Base-by-base conservation (phyloP, 2,329 filamentous ascomycete species). In the Camillea tinctor region DNA sequence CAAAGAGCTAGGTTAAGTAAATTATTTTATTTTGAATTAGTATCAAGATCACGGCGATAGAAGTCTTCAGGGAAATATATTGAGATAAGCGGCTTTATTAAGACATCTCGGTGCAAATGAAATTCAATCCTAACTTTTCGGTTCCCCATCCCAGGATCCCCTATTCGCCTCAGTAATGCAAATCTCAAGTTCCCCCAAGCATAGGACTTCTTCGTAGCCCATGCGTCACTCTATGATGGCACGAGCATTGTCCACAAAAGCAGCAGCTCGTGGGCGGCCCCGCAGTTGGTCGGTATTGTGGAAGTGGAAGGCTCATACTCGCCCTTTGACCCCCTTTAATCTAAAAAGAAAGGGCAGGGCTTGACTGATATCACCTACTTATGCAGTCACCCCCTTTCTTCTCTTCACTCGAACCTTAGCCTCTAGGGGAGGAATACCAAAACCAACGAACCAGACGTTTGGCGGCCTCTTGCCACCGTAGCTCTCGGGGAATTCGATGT, bases 401-500 rank as follows among this genome's bases (percentile, higher is more conserved):
- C 67, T 60, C 26, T 53, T 65, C 8, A 68, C 59, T 26, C 59
- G 58, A n/a, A 69, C 57, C 22, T 55, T 61, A n/a, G 60, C 63
- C 22, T 60, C 64, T 15, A 61, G 48, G 3, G 64, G 65, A 11
- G 66, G 68, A 20, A 67, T 60, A 48, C 44, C 55, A 8, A 64
- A 61, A 8, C 63, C 66, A n/a, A 60, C 55, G 21, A 66, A 50
- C 64, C 63, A 67, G 9, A 52, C 51, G 40, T 63, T 64, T 50
- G 61, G 54, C 15, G 68, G 68, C 54, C 68, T 58, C 49, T 61
- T 64, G 44, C 66, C 65, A 4, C 59, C 56, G 51, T 69, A 67
- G 24, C 52, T 55, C 21, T 64, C 61, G 1, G 64, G 65, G 21
- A 69, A 63, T 50, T 67, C 66, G 21, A 69, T 20, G 89, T 73